phyloP scores from a whole-genome alignment of 2,329 filamentous ascomycete species.

The Sporothrix schenckii region DNA sequence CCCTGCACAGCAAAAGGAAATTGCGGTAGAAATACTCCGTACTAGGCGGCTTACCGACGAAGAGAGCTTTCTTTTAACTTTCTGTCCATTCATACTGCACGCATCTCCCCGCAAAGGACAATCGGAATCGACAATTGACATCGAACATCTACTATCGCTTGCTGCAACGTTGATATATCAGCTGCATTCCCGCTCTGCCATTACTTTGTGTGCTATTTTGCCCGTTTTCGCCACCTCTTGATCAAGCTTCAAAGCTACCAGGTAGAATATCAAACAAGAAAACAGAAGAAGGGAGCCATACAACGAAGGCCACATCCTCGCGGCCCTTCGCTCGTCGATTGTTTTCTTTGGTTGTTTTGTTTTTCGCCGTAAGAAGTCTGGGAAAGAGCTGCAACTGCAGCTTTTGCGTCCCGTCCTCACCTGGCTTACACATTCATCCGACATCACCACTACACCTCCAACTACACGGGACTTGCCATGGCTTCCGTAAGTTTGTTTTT shows the following conservation, averaged over 20 bases:
- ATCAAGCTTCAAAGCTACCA: neutral
- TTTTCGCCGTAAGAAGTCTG: neutral
- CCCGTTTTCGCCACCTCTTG: conserved; percentile 5
- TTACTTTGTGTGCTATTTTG: neutral
- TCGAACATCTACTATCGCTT: neutral
- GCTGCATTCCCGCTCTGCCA: neutral
- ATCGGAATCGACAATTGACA: neutral
- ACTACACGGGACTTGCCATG: conserved; percentile 27
- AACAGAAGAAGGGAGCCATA: neutral
- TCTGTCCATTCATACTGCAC: neutral
- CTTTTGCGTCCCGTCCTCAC: neutral
- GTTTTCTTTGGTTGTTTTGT: neutral
- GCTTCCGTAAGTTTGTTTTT: conserved; percentile 32
- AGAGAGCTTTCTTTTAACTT: neutral
- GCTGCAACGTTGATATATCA: neutral
- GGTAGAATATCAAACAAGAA: neutral
- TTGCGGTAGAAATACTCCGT: neutral
- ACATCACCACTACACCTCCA: neutral
- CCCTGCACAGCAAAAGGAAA: conserved; percentile 18
- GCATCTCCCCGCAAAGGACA: neutral
- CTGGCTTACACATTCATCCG: neutral
- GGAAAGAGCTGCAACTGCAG: neutral
- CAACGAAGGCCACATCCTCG: neutral
- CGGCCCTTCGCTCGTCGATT: neutral
- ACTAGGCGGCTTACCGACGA: neutral